Evolutionary conservation across 1,284 basidiomycete genomes (phyloP).

Genomic region (Peniophora sp.): DNA sequence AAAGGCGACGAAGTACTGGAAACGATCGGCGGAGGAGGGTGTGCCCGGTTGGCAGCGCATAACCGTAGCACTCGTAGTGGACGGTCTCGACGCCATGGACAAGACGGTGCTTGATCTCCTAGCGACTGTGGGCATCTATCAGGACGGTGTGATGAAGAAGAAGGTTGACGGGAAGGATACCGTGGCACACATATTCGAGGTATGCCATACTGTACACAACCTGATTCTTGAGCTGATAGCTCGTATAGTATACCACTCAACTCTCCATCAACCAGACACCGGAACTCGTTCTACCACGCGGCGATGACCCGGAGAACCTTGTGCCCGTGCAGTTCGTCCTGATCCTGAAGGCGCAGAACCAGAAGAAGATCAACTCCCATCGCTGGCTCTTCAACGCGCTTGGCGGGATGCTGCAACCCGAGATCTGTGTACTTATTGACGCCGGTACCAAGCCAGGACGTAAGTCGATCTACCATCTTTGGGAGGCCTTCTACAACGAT

Average conservation of each 20-base stretch:
- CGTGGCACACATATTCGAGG: constrained; percentile 88
- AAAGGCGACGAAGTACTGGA: constrained; percentile 93
- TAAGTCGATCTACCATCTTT: constrained; percentile 95
- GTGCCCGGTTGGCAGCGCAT: constrained; percentile 90
- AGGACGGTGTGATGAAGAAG: constrained; percentile 97
- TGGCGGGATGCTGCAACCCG: constrained; percentile 79
- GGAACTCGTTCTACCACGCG: constrained; percentile 83
- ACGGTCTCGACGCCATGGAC: constrained; percentile 94
- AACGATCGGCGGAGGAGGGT: constrained; percentile 78
- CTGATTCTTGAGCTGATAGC: neutral
- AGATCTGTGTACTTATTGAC: constrained; percentile 86
- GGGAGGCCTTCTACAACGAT: constrained; percentile 87
- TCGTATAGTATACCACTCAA: constrained; percentile 75
- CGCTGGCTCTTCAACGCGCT: constrained; percentile 98
- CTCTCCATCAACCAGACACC: constrained; percentile 87
- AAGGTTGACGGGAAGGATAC: constrained; percentile 89
- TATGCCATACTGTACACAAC: constrained; percentile 18
- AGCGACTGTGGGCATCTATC: constrained; percentile 84
- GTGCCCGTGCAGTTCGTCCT: constrained; percentile 96
- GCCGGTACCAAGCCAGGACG: constrained; percentile 95
- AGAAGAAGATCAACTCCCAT: constrained; percentile 96
- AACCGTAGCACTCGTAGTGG: constrained; percentile 85
- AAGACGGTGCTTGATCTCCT: constrained; percentile 87
- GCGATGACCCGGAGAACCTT: constrained; percentile 83
- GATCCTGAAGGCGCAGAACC: constrained; percentile 93